These are phyloP conservation scores for Phytophthora nicotianae DNA, from an alignment of 352 stramenopile genomes.

Conservation along the genomic window DNA sequence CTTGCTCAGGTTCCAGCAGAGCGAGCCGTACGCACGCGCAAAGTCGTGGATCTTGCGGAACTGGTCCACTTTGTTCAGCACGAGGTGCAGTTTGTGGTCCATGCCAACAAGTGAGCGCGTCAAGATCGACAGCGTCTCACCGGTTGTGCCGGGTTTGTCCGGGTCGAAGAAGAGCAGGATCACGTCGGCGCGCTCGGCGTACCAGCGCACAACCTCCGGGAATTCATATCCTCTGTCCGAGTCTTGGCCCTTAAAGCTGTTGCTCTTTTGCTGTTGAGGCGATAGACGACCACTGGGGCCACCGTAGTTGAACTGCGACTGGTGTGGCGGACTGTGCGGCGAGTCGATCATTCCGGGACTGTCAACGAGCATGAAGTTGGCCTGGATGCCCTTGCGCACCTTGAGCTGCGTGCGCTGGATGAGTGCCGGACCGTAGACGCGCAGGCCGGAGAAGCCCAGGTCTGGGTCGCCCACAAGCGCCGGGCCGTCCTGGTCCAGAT, in stretches of 20 bases:
- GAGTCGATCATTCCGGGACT: constrained; percentile 99
- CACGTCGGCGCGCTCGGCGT: constrained; percentile 98
- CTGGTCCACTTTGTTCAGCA: constrained; percentile 99
- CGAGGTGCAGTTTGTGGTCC: constrained; percentile 99
- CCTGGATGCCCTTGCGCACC: constrained; percentile 92
- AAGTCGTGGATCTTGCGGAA: constrained; percentile 99
- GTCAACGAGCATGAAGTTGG: constrained; percentile 99
- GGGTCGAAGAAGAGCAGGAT: constrained; percentile 99
- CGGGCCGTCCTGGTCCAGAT: constrained; percentile 97
- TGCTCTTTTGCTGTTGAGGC: constrained; percentile 39
- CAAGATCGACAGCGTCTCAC: constrained; percentile 98
- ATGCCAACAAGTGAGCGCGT: constrained; percentile 96
- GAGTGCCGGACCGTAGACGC: constrained; percentile 96
- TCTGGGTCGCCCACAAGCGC: constrained; percentile 96
- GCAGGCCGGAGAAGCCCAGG: constrained; percentile 96
- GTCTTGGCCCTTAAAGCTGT: constrained; percentile 45
- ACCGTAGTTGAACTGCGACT: constrained; percentile 58
- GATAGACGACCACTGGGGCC: constrained; percentile 30
- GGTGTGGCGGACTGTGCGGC: constrained; percentile 75
- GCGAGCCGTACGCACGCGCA: constrained; percentile 97
- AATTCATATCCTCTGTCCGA: constrained; percentile 98
- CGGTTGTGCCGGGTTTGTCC: constrained; percentile 99
- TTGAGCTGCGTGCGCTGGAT: constrained; percentile 99
- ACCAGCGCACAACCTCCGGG: constrained; percentile 96
- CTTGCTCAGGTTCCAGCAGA: constrained; percentile 99